A percentile compares a stretch with the other conserved stretches of the same genome.
Evolutionary conservation across 768 basidiomycete genomes (phyloP).

Genomic region (Lentinula boryana): DNA sequence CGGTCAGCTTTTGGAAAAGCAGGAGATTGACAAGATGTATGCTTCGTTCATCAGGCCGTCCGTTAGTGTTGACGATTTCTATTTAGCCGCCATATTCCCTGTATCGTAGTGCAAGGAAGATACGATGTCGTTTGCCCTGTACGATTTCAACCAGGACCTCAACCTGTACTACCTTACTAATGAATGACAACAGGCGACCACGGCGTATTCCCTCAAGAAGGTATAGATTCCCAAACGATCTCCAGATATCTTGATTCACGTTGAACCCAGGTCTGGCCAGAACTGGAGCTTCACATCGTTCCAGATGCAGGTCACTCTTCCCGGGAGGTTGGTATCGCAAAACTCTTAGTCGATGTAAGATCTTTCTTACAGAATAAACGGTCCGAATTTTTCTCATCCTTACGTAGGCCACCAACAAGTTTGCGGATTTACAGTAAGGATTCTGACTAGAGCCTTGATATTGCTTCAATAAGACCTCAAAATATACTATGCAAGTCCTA

Average conservation of each 20-base stretch:
- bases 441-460: too few species aligned
- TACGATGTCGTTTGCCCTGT: slow-evolving; percentile 90
- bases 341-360: slow-evolving; percentile 64
- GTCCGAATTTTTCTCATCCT: background rate
- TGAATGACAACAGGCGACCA: slow-evolving; percentile 48
- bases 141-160: slow-evolving; percentile 13
- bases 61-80: background rate
- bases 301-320: slow-evolving; percentile 87
- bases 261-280: slow-evolving; percentile 59
- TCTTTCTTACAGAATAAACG: background rate
- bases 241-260: background rate
- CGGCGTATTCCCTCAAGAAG: slow-evolving; percentile 78
- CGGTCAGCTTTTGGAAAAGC: slow-evolving; percentile 78
- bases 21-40: slow-evolving; percentile 86
- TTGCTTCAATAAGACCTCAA: too few species aligned
- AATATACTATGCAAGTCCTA: too few species aligned
- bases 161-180: background rate
- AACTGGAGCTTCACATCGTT: slow-evolving; percentile 68
- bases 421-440: slow-evolving; percentile 23
- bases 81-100: slow-evolving; percentile 79
- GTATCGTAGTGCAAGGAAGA: slow-evolving; percentile 76
- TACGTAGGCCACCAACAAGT: slow-evolving; percentile 35
- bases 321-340: slow-evolving; percentile 64
- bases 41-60: slow-evolving; percentile 11
- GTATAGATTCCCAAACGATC: slow-evolving; percentile 14